Evolutionary conservation across 306 rosid species (phyloP).

Genomic region (Acacia confusa): DNA sequence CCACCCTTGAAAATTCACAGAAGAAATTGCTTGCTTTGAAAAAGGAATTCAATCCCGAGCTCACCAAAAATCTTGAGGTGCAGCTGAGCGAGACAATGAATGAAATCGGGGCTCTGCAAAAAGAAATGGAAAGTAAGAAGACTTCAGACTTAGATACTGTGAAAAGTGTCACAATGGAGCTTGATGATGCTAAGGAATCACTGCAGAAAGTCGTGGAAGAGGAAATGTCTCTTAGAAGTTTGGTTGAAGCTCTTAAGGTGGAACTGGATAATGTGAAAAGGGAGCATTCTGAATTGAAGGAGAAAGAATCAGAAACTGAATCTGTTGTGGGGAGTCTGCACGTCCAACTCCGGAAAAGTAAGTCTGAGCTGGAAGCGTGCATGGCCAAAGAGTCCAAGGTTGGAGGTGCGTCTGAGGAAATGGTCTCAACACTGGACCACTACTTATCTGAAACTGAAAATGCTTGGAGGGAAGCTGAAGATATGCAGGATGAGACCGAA

Average conservation of each 20-base stretch:
- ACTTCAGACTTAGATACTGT: conserved; percentile 70
- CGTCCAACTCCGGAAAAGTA: conserved; percentile 69
- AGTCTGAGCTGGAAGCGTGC: conserved; percentile 81
- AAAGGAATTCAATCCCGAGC: conserved; percentile 65
- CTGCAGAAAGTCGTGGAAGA: conserved; percentile 86
- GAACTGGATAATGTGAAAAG: conserved; percentile 85
- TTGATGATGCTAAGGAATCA: conserved; percentile 86
- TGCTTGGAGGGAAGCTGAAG: conserved; percentile 74
- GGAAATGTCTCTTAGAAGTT: conserved; percentile 74
- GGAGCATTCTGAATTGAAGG: conserved; percentile 81
- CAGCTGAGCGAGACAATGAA: conserved; percentile 57
- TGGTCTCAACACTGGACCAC: conserved; percentile 75
- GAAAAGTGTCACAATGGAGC: conserved; percentile 73
- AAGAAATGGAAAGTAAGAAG: conserved; percentile 75
- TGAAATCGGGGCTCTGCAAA: conserved; percentile 67
- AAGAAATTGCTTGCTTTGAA: conserved; percentile 57
- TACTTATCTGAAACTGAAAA: conserved; percentile 64
- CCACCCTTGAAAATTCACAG: conserved; percentile 61
- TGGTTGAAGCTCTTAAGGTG: conserved; percentile 72
- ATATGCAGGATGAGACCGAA: conserved; percentile 66
- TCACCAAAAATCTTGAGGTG: conserved; percentile 60
- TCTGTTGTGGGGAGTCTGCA: conserved; percentile 80
- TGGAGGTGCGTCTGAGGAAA: conserved; percentile 75
- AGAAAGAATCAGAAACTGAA: conserved; percentile 87
- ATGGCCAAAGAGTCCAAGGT: conserved; percentile 72